phyloP scores from a whole-genome alignment of 1,139 yeast genomes.

The Lodderomyces beijingensis region DNA sequence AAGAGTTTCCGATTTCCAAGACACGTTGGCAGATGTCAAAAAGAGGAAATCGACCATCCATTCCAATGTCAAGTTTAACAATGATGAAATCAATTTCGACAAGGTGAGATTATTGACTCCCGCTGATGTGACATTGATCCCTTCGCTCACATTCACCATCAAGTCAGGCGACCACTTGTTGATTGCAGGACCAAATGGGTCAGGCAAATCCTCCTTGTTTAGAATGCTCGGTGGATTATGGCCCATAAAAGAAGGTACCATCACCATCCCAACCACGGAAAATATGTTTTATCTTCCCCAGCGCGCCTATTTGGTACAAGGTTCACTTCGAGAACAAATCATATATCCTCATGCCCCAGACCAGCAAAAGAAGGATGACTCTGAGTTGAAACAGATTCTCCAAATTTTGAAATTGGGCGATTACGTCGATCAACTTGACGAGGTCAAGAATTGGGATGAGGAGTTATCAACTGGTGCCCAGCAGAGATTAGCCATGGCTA shows the following conservation, averaged over 20 bases:
- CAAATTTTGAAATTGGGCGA: constrained; percentile 57
- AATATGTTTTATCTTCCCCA: constrained; percentile 91
- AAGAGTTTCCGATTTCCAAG: constrained; percentile 69
- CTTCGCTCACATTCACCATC: constrained; percentile 63
- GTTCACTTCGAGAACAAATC: constrained; percentile 79
- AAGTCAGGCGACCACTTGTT: constrained; percentile 80
- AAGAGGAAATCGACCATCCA: constrained; percentile 15
- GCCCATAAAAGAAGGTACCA: constrained; percentile 69
- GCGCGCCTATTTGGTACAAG: constrained; percentile 75
- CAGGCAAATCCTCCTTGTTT: constrained; percentile 90
- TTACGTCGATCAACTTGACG: constrained; percentile 48
- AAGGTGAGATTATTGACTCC: constrained; percentile 82
- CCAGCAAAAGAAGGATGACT: constrained; percentile 57
- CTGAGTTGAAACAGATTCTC: constrained; percentile 60
- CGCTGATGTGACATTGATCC: constrained; percentile 69
- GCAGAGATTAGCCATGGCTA: constrained; percentile 90
- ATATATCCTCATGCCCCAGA: constrained; percentile 76
- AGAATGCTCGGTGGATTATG: constrained; percentile 89
- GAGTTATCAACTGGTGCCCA: constrained; percentile 89
- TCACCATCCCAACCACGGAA: constrained; percentile 61
- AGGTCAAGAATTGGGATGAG: constrained; percentile 80
- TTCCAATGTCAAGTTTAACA: constrained; percentile 43
- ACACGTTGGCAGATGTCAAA: constrained; percentile 54
- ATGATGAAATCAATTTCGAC: constrained; percentile 64
- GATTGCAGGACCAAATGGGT: constrained; percentile 94